Conservation (phyloP, 768 basidiomycete genomes). For the Coprinopsis marcescibilis region DNA sequence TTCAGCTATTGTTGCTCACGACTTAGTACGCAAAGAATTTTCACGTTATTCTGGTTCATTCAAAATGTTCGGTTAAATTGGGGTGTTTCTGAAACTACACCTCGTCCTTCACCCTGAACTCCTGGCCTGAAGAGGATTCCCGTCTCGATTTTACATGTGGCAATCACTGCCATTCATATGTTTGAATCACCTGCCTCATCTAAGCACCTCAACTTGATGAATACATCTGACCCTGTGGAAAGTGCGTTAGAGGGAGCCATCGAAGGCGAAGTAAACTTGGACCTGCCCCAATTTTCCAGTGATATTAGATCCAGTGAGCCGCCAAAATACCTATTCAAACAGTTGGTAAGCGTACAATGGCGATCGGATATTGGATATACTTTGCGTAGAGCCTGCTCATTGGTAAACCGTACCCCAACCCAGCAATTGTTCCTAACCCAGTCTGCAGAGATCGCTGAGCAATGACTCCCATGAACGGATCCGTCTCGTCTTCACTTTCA, state of each 20-base stretch:
- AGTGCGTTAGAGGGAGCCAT: constrained; percentile 9
- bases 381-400: constrained; percentile 73
- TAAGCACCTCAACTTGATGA: constrained; percentile 43
- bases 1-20: constrained; percentile 16
- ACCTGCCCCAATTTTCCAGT: constrained; percentile 77
- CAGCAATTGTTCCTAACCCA: constrained; percentile 86
- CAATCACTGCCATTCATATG: constrained; percentile 21
- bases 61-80: no score
- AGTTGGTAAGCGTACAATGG: not conserved
- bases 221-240: constrained; percentile 41
- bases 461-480: constrained; percentile 70
- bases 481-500: constrained; percentile 34
- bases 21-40: not conserved
- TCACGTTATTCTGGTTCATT: no score
- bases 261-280: not conserved
- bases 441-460: constrained; percentile 71
- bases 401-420: constrained; percentile 80
- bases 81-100: no score
- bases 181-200: constrained; percentile 43
- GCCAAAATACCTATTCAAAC: constrained; percentile 69
- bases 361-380: constrained; percentile 24
- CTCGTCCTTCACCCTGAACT: no score
- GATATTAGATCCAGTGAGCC: constrained; percentile 79
- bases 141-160: constrained; percentile 2
- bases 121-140: not conserved